Evolutionary conservation across 148 eudicot genomes (phyloP).

Genomic region (Amaranthus cruentus): DNA sequence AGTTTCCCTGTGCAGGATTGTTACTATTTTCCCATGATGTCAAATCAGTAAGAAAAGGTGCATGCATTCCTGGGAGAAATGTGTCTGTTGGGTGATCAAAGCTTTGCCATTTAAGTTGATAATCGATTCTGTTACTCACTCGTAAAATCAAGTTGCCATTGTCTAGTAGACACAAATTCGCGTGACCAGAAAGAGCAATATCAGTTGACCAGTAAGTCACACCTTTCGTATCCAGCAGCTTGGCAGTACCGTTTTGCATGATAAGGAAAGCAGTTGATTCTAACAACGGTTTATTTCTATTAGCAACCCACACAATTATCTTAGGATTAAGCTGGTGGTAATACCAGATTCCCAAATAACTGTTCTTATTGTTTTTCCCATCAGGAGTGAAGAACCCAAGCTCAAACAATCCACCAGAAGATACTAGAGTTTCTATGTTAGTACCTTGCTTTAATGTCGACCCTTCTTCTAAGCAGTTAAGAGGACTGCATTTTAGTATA

Average conservation of each 20-base stretch:
- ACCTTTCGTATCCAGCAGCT: conserved; percentile 2
- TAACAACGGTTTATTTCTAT: conserved; percentile 22
- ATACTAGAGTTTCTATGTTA: conserved; percentile 6
- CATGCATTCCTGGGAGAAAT: conserved; percentile 30
- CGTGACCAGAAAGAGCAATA: background rate
- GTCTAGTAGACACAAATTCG: conserved; percentile 16
- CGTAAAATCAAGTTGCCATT: conserved; percentile 25
- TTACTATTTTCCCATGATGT: conserved; percentile 26
- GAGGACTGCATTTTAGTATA: background rate
- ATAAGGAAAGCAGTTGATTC: conserved; percentile 11
- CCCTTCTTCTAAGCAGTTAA: background rate
- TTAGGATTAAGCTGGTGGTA: background rate
- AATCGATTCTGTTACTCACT: background rate
- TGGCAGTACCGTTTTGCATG: conserved; percentile 21
- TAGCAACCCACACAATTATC: conserved; percentile 45
- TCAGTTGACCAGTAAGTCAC: conserved; percentile 6
- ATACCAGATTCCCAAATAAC: conserved; percentile 41
- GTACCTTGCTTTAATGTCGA: background rate
- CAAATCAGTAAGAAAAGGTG: background rate
- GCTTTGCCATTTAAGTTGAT: conserved; percentile 18
- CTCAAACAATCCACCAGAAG: conserved; percentile 25
- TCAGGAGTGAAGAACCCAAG: conserved; percentile 32
- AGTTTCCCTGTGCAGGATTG: conserved; percentile 26
- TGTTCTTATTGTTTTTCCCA: background rate
- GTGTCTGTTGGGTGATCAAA: conserved; percentile 34